Evolutionary conservation across 2,329 filamentous ascomycete genomes (phyloP), one percentile per base, ranked within the genome.

Genomic region (Alternaria triticina): DNA sequence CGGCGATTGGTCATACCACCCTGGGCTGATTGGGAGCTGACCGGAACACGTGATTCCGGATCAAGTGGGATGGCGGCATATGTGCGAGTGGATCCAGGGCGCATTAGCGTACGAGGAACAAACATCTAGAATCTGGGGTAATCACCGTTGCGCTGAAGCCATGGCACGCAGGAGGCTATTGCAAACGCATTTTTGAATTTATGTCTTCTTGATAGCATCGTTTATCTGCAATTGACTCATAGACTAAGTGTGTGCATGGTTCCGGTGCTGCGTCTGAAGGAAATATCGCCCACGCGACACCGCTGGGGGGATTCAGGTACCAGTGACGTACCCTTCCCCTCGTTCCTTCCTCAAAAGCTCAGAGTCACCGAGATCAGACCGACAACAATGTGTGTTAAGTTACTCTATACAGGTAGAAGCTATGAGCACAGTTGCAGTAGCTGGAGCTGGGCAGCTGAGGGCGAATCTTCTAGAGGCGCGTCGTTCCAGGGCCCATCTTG

Each of bases 1-100:
- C 56, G 58, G 56, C 49, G 61, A 67, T 67, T 67, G 62, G 65
- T 65, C 62, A 65, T 62, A 25, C 55, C 46, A 61, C 33, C 5
- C 40, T 50, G 54, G 44, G 40, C 45, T 20, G 46, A 49, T 57
- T 51, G 28, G 54, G 33, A 55, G 28, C 27, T 54, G 59, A 45
- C 25, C 22, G 17, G 17, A 23, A 58, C 64, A 66, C 54, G 64
- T 61, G 57, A 66, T 56, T 10, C 6, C 33, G 44, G 28, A 45
- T 23, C 46, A 52, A 36, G 20, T 25, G 27, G 36, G 36, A 58
- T 25, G 56, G 55, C 59, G 43, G 59, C 59, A 33, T 33, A 13
- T 47, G 25, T 49, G 23, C 43, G n/a, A 43, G 59, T 62, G 59
- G 59, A 23, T 46, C 47, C 20, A 12, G 44, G 17, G 45, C 44